Base-by-base conservation (phyloP, 2,329 filamentous ascomycete genomes). In the Zelopaecilomyces penicillatus region DNA sequence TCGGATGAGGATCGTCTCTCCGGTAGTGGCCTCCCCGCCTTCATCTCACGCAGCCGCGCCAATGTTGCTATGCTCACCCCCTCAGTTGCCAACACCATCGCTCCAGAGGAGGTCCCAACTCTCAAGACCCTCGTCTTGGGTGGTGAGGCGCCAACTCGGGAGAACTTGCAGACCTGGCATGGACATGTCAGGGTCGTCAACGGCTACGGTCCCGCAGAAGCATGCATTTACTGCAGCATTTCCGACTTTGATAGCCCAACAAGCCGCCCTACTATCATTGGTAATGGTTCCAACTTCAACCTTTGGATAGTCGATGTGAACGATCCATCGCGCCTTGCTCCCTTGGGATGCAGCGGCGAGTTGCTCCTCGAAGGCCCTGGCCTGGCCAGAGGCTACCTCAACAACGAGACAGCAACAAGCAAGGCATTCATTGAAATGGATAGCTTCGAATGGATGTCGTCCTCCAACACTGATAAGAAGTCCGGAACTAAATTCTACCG, bases 371-470 rank as follows among this genome's bases (percentile, higher is more conserved):
- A 60, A 35, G 56, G 56, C 0, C 53, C 54, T 3, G 39, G 52
- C 2, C 40, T 62, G 3, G 51, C 48, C 5, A 41, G 49, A 1
- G 56, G 54, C 4, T 64, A 54, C 33, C 46, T 59, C 9, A 43
- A 46, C 4, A 47, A 56, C 19, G 36, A 39, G 0, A 46, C 43
- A 7, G 52, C 48, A 43, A 60, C 56, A 3, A 57, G 5, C 1
- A 19, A 5, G 26, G 28, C 42, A 5, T 49, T 10, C 56, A 60
- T n/a, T 65, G 75, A 26, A 19, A 19, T 19, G 69, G 70, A 35
- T 75, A 75, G 46, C 54, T 72, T 27, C 19, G 19, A 19, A 67
- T 71, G 43, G 52, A 55, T 31, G 9, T 19, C 19, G 19, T 19
- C 6, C 28, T 11, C n/a, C n/a, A 6, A 11, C n/a, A n/a, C 5